Percentiles rank a stretch among this genome's conserved stretches.
Evolutionary conservation across 441 rosid genomes (phyloP).

Genomic region (Daphne laureola): DNA sequence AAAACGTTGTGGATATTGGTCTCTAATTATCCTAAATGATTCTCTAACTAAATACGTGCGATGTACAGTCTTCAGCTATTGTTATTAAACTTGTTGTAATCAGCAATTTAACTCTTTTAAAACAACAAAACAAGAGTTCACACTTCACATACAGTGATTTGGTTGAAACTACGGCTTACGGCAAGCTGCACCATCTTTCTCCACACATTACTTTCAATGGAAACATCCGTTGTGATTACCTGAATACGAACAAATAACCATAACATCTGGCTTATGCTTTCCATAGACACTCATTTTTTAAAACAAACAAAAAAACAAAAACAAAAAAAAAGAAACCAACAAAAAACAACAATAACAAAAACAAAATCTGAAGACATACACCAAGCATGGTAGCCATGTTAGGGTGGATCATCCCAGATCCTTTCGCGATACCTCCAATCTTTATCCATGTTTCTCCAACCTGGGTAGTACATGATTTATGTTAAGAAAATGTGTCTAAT

Average conservation of each 20-base stretch:
- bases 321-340: slow-evolving; percentile 13
- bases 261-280: background rate
- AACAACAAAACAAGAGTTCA: background rate
- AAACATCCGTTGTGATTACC: slow-evolving; percentile 91
- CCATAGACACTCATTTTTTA: background rate
- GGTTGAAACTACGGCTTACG: slow-evolving; percentile 93
- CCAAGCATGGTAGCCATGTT: slow-evolving; percentile 98
- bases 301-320: background rate
- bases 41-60: too few relatives aligned
- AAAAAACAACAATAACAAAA: background rate
- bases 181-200: slow-evolving; percentile 83
- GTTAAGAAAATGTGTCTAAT: background rate
- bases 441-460: slow-evolving; percentile 57
- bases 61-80: too few relatives aligned
- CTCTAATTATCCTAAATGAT: too few relatives aligned
- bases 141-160: slow-evolving; percentile 73
- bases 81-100: too few relatives aligned
- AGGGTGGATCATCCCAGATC: slow-evolving; percentile 99
- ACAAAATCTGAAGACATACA: slow-evolving; percentile 38
- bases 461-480: slow-evolving; percentile 31
- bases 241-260: slow-evolving; percentile 21
- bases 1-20: too few relatives aligned
- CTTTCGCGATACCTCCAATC: slow-evolving; percentile 97
- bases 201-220: slow-evolving; percentile 79
- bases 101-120: too few relatives aligned